A percentile compares a stretch with the other conserved stretches of the same genome.
Conservation (phyloP, 139 green algal genomes). For the Haematococcus sp. region DNA sequence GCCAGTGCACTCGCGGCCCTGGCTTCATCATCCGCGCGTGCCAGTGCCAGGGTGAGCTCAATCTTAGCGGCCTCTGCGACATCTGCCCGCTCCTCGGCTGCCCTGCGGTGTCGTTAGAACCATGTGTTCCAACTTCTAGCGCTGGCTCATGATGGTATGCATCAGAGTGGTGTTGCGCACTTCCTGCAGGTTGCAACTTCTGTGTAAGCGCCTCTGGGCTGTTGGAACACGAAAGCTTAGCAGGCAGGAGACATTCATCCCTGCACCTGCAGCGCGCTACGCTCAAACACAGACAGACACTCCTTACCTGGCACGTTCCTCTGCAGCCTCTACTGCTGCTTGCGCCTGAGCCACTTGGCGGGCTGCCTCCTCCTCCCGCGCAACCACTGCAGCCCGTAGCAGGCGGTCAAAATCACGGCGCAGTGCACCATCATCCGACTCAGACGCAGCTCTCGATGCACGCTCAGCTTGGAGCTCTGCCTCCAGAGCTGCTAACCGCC, state of each 20-base stretch:
- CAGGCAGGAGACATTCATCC: too few species aligned
- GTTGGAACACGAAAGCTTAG: too few species aligned
- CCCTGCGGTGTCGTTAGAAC: neutral
- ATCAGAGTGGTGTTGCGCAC: too few species aligned
- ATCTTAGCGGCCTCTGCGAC: constrained; percentile 52
- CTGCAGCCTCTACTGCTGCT: constrained; percentile 5
- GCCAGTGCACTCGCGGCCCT: neutral
- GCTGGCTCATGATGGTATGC: too few species aligned
- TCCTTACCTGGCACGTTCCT: neutral
- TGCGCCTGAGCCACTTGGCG: constrained; percentile 20
- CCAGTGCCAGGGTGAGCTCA: constrained; percentile 50
- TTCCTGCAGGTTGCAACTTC: too few species aligned
- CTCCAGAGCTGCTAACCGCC: constrained; percentile 23
- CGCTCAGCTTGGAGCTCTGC: constrained; percentile 34
- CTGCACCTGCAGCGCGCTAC: too few species aligned
- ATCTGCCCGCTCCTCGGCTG: constrained; percentile 29
- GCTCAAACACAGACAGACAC: too few species aligned
- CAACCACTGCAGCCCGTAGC: constrained; percentile 41
- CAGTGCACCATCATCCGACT: constrained; percentile 24
- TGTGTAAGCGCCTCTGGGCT: too few species aligned
- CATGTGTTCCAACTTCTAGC: too few species aligned
- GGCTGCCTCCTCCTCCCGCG: constrained; percentile 41
- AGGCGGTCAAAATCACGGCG: constrained; percentile 37
- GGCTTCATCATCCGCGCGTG: constrained; percentile 16
- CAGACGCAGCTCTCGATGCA: constrained; percentile 15